Percentiles rank a stretch among this genome's conserved stretches.
Conservation (phyloP, 2,329 filamentous ascomycete species). For the Trichoderma aggressivum region DNA sequence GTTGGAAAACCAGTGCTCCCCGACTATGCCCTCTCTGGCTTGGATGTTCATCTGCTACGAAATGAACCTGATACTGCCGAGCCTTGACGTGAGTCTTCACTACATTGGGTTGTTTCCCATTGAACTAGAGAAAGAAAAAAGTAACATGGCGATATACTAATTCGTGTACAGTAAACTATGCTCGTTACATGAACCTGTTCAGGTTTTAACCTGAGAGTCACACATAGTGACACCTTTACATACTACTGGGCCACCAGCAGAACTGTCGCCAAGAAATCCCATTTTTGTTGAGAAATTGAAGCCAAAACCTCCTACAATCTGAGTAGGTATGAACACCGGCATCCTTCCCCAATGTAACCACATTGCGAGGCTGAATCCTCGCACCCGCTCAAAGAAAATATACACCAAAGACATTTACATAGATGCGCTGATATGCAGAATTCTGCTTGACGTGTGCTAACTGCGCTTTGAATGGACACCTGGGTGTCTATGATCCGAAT, state of each 20-base stretch:
- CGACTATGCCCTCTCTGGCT: background rate
- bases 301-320: background rate
- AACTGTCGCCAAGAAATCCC: background rate
- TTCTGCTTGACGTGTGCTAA: background rate
- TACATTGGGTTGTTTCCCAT: background rate
- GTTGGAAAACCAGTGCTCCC: background rate
- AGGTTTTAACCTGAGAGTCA: background rate
- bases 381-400: background rate
- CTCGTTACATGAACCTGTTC: background rate
- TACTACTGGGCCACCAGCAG: background rate
- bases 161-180: background rate
- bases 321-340: background rate
- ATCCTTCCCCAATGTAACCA: background rate
- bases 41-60: background rate
- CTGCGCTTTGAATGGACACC: slow-evolving; percentile 16
- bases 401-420: background rate
- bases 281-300: background rate
- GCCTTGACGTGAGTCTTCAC: background rate
- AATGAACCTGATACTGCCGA: background rate
- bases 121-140: background rate
- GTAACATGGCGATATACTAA: background rate
- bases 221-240: background rate
- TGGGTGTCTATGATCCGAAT: background rate
- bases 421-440: background rate
- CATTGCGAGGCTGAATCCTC: background rate